Evolutionary conservation across 305 asterid genomes (phyloP).

Genomic region (Fraxinus baroniana): DNA sequence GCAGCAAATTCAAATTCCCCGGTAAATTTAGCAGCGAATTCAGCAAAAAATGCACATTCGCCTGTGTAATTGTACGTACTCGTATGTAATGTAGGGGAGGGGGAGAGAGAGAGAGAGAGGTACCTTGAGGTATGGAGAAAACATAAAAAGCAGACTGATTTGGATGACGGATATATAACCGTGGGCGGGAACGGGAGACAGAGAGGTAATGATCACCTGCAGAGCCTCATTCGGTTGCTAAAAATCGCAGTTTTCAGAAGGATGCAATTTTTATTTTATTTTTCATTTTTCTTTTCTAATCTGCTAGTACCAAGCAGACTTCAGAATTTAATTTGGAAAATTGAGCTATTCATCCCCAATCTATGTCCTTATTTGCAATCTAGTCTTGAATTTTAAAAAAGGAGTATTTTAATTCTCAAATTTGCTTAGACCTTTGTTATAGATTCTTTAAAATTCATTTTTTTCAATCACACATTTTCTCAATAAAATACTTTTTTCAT

Average conservation of each 20-base stretch:
- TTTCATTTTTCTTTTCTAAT: background rate
- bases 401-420: background rate
- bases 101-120: background rate
- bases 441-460: background rate
- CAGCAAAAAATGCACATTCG: background rate
- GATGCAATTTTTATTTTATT: background rate
- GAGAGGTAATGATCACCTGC: background rate
- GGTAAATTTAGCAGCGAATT: background rate
- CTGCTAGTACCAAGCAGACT: background rate
- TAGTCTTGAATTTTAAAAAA: background rate
- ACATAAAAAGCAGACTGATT: background rate
- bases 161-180: background rate
- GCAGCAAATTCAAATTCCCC: background rate
- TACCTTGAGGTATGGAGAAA: background rate
- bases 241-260: background rate
- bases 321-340: background rate
- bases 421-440: background rate
- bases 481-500: background rate
- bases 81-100: background rate
- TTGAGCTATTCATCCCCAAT: background rate
- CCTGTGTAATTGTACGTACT: background rate
- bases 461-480: background rate
- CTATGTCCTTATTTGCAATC: background rate
- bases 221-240: background rate
- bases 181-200: background rate